Evolutionary conservation across 257 asterid species (phyloP).

Genomic region (Solanum ahanhuiri): DNA sequence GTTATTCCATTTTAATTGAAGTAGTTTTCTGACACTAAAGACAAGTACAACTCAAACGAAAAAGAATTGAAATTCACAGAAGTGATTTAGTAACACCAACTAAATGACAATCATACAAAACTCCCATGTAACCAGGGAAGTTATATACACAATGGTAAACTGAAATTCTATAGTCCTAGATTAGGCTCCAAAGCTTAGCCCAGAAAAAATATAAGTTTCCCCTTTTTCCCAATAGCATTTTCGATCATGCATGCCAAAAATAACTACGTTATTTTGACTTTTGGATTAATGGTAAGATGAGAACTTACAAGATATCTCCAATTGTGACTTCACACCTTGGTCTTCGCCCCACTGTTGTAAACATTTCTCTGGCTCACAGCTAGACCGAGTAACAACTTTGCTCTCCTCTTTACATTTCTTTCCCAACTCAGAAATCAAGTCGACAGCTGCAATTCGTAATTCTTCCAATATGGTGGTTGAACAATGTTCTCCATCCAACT

Average conservation of each 20-base stretch:
- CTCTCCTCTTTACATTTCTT: slow-evolving; percentile 27
- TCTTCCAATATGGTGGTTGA: slow-evolving; percentile 13
- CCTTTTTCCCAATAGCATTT: neutral
- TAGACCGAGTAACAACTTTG: slow-evolving; percentile 21
- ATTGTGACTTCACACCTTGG: slow-evolving; percentile 51
- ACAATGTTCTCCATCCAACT: slow-evolving; percentile 15
- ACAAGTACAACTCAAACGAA: neutral
- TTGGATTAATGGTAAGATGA: neutral
- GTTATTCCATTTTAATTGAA: neutral
- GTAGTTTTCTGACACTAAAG: neutral
- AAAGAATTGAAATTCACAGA: neutral
- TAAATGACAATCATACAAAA: neutral
- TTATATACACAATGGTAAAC: neutral
- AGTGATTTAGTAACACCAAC: neutral
- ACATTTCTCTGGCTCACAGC: slow-evolving; percentile 38
- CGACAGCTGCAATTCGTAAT: slow-evolving; percentile 28
- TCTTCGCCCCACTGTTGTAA: slow-evolving; percentile 58
- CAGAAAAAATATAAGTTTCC: neutral
- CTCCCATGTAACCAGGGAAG: neutral
- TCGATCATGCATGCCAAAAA: neutral
- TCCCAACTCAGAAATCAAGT: slow-evolving; percentile 47
- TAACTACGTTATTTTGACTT: neutral
- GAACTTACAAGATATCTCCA: slow-evolving; percentile 66
- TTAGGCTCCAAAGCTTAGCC: neutral
- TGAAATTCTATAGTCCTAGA: neutral